Conservation (phyloP, 768 basidiomycete genomes). For the Lactifluus subvellereus region DNA sequence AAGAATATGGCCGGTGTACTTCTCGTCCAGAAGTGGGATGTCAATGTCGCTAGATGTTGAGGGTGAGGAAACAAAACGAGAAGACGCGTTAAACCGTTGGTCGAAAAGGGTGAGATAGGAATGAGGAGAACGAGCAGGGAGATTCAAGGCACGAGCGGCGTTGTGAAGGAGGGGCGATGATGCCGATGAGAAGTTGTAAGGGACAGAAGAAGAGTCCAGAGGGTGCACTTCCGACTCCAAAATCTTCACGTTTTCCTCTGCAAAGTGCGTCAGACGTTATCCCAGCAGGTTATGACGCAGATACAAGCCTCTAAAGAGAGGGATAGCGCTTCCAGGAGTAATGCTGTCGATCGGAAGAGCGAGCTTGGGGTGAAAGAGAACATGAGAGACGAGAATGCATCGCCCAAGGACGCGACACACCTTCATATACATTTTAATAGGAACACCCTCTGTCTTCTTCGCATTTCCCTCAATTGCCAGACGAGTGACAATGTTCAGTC, state of each 20-base stretch:
- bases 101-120: conserved; percentile 57
- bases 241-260: conserved; percentile 79
- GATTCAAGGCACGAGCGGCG: conserved; percentile 62
- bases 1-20: conserved; percentile 69
- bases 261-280: neutral
- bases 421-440: conserved; percentile 73
- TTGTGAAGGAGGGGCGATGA: conserved; percentile 58
- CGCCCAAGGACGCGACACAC: conserved; percentile 34
- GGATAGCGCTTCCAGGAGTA: conserved; percentile 60
- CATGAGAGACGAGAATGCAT: neutral
- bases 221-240: conserved; percentile 71
- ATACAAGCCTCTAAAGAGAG: conserved; percentile 60
- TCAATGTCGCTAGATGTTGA: conserved; percentile 28
- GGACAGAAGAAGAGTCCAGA: conserved; percentile 60
- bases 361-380: conserved; percentile 35
- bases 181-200: conserved; percentile 68
- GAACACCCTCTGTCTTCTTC: conserved; percentile 59
- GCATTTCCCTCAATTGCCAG: conserved; percentile 71
- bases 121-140: conserved; percentile 54
- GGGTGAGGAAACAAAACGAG: conserved; percentile 35
- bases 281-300: neutral
- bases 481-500: conserved; percentile 65
- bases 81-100: conserved; percentile 27
- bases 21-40: conserved; percentile 49
- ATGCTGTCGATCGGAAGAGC: conserved; percentile 60